A percentile compares a stretch with the other conserved stretches of the same genome.
Conservation (phyloP, 352 stramenopile genomes). For the Globisporangium ultimum region DNA sequence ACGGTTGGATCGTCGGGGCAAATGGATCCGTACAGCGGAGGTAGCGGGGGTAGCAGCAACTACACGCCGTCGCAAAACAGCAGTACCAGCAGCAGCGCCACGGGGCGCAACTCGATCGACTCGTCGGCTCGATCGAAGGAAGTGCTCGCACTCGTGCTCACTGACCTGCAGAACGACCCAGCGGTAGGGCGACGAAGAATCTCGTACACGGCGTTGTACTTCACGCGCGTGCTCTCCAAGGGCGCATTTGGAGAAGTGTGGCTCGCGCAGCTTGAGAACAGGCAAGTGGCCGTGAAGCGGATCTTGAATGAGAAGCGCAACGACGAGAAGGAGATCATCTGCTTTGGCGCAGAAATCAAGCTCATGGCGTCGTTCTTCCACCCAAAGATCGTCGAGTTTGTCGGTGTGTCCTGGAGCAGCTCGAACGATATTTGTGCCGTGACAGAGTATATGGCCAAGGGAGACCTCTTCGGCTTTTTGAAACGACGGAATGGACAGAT, state of each 20-base stretch:
- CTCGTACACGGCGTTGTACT: constrained; percentile 71
- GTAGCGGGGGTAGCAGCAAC: constrained; percentile 11
- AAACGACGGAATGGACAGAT: constrained; percentile 63
- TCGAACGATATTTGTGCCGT: constrained; percentile 69
- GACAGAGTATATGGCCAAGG: constrained; percentile 82
- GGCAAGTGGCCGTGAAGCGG: constrained; percentile 77
- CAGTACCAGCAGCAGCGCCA: constrained; percentile 9
- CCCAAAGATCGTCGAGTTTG: constrained; percentile 81
- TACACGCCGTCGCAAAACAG: constrained; percentile 14
- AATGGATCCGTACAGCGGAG: neutral
- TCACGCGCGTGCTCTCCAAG: constrained; percentile 80
- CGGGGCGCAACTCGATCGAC: constrained; percentile 12
- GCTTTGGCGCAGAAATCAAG: constrained; percentile 82
- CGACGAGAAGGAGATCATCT: constrained; percentile 82
- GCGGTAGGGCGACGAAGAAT: constrained; percentile 51
- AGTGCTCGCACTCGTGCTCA: constrained; percentile 52
- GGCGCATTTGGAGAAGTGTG: constrained; percentile 87
- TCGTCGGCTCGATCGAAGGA: constrained; percentile 34
- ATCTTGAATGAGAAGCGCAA: constrained; percentile 81
- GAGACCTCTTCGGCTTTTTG: constrained; percentile 71
- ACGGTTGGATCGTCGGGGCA: neutral
- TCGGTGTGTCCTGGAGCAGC: constrained; percentile 74
- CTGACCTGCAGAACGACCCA: constrained; percentile 65
- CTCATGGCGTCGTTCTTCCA: constrained; percentile 81
- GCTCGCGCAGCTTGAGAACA: constrained; percentile 77